phyloP scores from a whole-genome alignment of 495 filamentous ascomycete species.

The Cairneyella variabilis region DNA sequence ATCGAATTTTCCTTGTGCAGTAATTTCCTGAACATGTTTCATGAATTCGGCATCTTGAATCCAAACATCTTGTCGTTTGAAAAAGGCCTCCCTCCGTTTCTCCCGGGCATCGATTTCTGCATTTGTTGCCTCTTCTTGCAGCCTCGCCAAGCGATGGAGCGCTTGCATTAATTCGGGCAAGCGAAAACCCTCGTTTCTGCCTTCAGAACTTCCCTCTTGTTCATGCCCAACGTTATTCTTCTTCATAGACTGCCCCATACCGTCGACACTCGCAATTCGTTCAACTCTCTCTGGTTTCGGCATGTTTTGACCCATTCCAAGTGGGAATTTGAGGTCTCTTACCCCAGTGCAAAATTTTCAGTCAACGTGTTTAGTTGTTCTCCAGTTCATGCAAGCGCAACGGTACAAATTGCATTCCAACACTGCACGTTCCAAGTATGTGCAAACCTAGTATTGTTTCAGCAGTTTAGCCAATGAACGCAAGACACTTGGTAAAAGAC shows the following conservation, averaged over 20 bases:
- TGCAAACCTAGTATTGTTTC: no score
- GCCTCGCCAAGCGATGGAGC: neutral
- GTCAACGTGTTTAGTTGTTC: no score
- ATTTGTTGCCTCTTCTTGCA: conserved; percentile 1
- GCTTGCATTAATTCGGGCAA: conserved; percentile 6
- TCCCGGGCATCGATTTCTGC: conserved; percentile 11
- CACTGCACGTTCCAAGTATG: no score
- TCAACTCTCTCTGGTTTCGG: no score
- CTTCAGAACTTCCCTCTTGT: neutral
- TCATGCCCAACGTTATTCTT: neutral
- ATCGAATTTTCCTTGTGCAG: neutral
- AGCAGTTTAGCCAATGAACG: no score
- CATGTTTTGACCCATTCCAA: no score
- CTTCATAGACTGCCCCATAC: neutral
- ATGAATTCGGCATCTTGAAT: conserved; percentile 9
- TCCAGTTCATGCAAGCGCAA: no score
- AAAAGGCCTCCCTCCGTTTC: conserved; percentile 7
- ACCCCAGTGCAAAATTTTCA: no score
- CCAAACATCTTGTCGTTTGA: conserved; percentile 12
- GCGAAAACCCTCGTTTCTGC: neutral
- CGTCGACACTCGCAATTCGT: neutral
- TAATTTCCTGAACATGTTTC: conserved; percentile 7
- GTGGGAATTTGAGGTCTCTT: no score
- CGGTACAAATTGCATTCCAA: no score
- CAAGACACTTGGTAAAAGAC: no score